Percentiles rank a stretch among this genome's conserved stretches.
These are phyloP conservation scores for Tephrocybe sp. DNA, from an alignment of 768 basidiomycete species.

Conservation along the genomic window DNA sequence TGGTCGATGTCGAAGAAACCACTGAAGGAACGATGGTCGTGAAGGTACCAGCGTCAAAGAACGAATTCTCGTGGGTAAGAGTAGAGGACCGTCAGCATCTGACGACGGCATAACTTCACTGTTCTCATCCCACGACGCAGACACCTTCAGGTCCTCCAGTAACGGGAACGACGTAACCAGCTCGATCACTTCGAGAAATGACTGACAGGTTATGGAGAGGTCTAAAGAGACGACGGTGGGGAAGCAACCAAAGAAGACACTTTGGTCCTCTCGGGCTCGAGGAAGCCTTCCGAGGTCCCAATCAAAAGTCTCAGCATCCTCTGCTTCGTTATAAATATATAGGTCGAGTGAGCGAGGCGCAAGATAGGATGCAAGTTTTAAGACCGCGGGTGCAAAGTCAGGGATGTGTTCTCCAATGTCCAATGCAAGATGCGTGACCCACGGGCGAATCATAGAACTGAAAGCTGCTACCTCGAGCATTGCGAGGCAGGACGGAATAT, in stretches of 20 bases:
- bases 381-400: neutral
- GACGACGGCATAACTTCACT: neutral
- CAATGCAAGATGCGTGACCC: neutral
- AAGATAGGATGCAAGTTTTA: neutral
- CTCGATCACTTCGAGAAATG: slow-evolving; percentile 3
- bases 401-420: neutral
- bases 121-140: neutral
- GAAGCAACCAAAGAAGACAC: neutral
- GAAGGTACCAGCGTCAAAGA: neutral
- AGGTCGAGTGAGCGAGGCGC: slow-evolving; percentile 1
- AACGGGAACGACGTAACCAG: slow-evolving; percentile 3
- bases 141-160: neutral
- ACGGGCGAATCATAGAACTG: neutral
- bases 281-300: neutral
- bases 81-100: neutral
- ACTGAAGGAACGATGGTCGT: neutral
- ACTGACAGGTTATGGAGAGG: slow-evolving; percentile 1
- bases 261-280: neutral
- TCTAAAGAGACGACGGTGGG: neutral
- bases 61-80: neutral
- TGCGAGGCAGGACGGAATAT: neutral
- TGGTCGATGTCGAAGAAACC: slow-evolving; percentile 2
- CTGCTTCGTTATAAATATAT: neutral
- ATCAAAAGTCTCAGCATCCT: neutral
- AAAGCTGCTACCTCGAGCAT: neutral